These are phyloP conservation scores for Colletotrichum plurivorum DNA, from an alignment of 2,329 filamentous ascomycete species.

Conservation along the genomic window DNA sequence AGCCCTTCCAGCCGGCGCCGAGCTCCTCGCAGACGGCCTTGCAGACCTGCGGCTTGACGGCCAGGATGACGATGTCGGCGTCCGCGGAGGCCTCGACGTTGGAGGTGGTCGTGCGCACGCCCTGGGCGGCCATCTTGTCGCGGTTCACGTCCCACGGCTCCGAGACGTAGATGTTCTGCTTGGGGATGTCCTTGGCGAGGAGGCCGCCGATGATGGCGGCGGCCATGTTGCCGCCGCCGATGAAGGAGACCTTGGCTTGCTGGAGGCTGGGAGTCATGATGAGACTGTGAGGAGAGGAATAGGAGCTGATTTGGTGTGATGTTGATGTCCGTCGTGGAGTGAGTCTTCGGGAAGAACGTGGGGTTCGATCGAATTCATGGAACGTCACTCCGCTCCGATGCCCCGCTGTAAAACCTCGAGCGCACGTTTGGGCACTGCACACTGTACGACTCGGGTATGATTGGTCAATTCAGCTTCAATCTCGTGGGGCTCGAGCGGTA, in stretches of 20 bases:
- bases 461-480: background rate
- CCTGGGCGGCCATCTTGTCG: constrained; percentile 60
- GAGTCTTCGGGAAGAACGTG: background rate
- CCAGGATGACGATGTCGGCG: constrained; percentile 63
- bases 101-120: constrained; percentile 61
- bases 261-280: constrained; percentile 36
- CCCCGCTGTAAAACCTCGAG: background rate
- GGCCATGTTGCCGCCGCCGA: constrained; percentile 66
- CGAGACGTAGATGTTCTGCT: constrained; percentile 61
- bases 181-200: constrained; percentile 57
- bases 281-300: background rate
- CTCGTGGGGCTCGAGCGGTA: no score
- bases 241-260: constrained; percentile 32
- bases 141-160: constrained; percentile 69
- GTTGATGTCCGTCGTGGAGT: background rate
- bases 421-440: background rate
- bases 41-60: constrained; percentile 67
- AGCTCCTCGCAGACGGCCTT: constrained; percentile 63
- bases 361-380: background rate
- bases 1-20: constrained; percentile 47
- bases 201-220: constrained; percentile 66
- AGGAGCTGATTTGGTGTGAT: no score
- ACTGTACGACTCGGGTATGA: background rate
- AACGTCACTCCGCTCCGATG: background rate
- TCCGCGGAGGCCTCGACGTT: constrained; percentile 60